phyloP scores from a whole-genome alignment of 495 filamentous ascomycete genomes.

The Opeltia flavorubescens region DNA sequence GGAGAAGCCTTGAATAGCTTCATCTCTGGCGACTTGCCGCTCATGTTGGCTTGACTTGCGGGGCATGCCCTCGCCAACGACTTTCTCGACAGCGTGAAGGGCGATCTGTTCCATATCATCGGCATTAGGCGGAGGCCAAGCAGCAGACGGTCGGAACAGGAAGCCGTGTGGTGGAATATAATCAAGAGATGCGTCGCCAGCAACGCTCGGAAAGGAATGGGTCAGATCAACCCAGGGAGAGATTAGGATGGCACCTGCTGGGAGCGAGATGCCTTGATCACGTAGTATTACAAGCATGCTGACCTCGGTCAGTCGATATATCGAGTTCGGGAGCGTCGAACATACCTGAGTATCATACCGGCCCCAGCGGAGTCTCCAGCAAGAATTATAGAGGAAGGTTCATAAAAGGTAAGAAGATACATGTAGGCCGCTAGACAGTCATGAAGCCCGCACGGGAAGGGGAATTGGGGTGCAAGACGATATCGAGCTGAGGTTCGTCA shows the following conservation, averaged over 20 bases:
- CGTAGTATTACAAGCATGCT: constrained; percentile 66
- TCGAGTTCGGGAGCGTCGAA: neutral
- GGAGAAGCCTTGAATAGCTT: constrained; percentile 29
- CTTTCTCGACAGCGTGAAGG: constrained; percentile 23
- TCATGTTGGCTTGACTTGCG: constrained; percentile 19
- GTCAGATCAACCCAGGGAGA: constrained; percentile 91
- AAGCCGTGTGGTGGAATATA: constrained; percentile 85
- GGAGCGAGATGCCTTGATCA: constrained; percentile 66
- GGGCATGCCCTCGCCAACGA: constrained; percentile 20
- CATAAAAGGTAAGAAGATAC: constrained; percentile 57
- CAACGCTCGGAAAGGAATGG: constrained; percentile 85
- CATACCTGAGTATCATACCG: constrained; percentile 61
- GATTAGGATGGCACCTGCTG: constrained; percentile 79
- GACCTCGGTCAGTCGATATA: constrained; percentile 11
- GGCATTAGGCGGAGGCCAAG: constrained; percentile 83
- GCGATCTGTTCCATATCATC: constrained; percentile 41
- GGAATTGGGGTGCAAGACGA: constrained; percentile 81
- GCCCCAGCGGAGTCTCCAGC: constrained; percentile 87
- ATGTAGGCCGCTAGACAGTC: constrained; percentile 84
- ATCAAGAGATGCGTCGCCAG: constrained; percentile 55
- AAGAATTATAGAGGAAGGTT: constrained; percentile 62
- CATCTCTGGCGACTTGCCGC: constrained; percentile 15
- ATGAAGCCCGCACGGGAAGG: constrained; percentile 81
- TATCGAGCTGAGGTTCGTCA: constrained; percentile 43
- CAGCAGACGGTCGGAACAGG: constrained; percentile 62